Conservation (phyloP, 306 rosid genomes). For the Echinosophora koreensis region DNA sequence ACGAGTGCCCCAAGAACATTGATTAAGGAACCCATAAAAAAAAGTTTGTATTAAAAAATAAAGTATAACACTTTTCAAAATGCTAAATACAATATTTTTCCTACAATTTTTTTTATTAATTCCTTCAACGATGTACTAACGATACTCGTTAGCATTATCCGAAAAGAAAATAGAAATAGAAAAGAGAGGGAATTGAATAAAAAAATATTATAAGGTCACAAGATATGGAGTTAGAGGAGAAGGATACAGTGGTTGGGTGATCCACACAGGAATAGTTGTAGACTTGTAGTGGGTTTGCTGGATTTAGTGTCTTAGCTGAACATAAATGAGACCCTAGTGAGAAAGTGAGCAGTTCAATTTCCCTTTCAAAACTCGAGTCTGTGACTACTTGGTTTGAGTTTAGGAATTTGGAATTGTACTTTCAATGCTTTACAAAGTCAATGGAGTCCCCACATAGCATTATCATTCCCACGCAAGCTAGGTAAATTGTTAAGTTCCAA, state of each 20-base stretch:
- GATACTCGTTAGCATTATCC: too few relatives aligned
- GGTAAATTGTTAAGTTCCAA: conserved; percentile 42
- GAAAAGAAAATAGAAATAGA: not conserved
- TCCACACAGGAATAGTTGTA: conserved; percentile 44
- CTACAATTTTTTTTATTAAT: too few relatives aligned
- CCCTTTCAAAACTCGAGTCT: conserved; percentile 17
- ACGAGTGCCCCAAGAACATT: too few relatives aligned
- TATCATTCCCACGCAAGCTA: conserved; percentile 56
- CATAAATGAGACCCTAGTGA: conserved; percentile 42
- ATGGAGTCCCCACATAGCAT: conserved; percentile 48
- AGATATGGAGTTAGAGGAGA: conserved; percentile 55
- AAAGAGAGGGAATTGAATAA: conserved; percentile 16
- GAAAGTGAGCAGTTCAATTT: conserved; percentile 80
- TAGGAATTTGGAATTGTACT: conserved; percentile 30
- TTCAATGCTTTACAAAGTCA: conserved; percentile 62
- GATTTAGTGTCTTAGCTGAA: conserved; percentile 65
- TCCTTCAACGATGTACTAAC: too few relatives aligned
- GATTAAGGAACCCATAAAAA: too few relatives aligned
- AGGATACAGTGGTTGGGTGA: conserved; percentile 71
- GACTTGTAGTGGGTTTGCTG: conserved; percentile 56
- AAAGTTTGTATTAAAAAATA: too few relatives aligned
- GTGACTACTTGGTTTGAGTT: conserved; percentile 15
- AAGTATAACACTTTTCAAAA: too few relatives aligned
- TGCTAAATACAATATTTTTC: too few relatives aligned
- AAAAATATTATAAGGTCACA: conserved; percentile 36